These are phyloP conservation scores for Penicillium janthinellum DNA, from an alignment of 2,329 filamentous ascomycete species.

Conservation along the genomic window DNA sequence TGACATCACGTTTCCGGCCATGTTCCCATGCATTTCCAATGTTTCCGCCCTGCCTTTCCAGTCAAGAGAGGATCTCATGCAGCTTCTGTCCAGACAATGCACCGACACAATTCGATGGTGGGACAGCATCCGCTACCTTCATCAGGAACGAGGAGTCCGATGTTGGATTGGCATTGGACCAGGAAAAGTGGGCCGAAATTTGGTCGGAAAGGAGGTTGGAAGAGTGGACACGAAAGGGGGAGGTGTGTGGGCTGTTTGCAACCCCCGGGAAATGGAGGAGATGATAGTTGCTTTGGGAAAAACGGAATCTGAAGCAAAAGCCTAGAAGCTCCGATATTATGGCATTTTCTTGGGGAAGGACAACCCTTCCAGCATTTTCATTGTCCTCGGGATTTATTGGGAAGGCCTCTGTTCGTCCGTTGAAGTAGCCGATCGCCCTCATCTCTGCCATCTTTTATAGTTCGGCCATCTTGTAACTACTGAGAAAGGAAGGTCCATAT, in stretches of 20 bases:
- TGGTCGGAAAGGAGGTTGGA: slow-evolving; percentile 93
- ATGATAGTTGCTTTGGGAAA: slow-evolving; percentile 66
- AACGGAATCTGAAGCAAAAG: slow-evolving; percentile 50
- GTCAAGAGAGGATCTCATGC: slow-evolving; percentile 72
- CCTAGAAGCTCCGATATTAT: not conserved
- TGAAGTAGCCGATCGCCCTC: not conserved
- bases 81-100: slow-evolving; percentile 76
- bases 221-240: slow-evolving; percentile 80
- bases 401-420: not conserved
- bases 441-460: not conserved
- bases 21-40: slow-evolving; percentile 80
- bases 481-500: not conserved
- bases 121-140: slow-evolving; percentile 86
- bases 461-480: not conserved
- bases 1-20: slow-evolving; percentile 72
- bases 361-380: not conserved
- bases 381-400: not conserved
- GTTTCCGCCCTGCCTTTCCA: slow-evolving; percentile 77
- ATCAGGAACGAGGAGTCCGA: slow-evolving; percentile 77
- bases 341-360: not conserved
- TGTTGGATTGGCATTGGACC: slow-evolving; percentile 92
- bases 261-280: slow-evolving; percentile 74
- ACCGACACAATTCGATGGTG: slow-evolving; percentile 95
- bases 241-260: slow-evolving; percentile 88
- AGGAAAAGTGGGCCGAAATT: slow-evolving; percentile 87